Conservation (phyloP, 2,329 filamentous ascomycete genomes). For the Camptophora hylomeconis region DNA sequence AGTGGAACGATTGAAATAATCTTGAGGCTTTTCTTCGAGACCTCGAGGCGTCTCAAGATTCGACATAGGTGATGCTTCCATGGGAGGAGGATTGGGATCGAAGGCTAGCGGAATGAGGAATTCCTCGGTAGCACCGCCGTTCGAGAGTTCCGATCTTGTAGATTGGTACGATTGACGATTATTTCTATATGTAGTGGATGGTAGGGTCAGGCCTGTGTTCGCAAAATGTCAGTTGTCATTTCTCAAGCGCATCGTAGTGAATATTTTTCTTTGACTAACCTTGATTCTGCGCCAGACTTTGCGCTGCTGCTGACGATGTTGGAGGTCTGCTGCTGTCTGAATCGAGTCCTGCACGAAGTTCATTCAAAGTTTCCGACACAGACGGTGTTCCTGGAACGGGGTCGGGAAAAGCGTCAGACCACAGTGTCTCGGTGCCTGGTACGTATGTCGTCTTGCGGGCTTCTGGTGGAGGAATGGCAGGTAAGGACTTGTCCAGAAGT, state of each 20-base stretch:
- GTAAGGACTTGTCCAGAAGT: conserved; percentile 81
- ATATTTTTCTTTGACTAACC: no score
- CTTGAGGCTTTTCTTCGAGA: conserved; percentile 4
- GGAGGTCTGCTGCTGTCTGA: conserved; percentile 8
- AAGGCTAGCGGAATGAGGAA: conserved; percentile 67
- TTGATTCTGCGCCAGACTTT: conserved; percentile 21
- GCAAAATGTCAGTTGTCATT: conserved; percentile 7
- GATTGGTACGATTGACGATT: conserved; percentile 61
- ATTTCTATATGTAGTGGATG: conserved; percentile 63
- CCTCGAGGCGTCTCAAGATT: conserved; percentile 27
- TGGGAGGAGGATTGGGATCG: conserved; percentile 51
- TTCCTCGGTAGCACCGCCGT: conserved; percentile 50
- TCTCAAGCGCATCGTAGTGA: no score
- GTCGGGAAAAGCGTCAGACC: conserved; percentile 34
- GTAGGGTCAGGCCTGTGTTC: conserved; percentile 52
- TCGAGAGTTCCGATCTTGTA: conserved; percentile 40
- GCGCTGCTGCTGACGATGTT: no score
- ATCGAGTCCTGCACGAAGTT: conserved; percentile 8
- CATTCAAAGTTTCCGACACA: conserved; percentile 13
- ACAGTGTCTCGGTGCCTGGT: background rate
- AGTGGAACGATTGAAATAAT: conserved; percentile 7
- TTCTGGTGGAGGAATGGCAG: conserved; percentile 65
- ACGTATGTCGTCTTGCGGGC: conserved; percentile 13
- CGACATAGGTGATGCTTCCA: conserved; percentile 38
- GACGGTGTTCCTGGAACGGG: conserved; percentile 25